Evolutionary conservation across 148 eudicot genomes (phyloP), one percentile per base, ranked within the genome.

Genomic region (Camellia sinensis): DNA sequence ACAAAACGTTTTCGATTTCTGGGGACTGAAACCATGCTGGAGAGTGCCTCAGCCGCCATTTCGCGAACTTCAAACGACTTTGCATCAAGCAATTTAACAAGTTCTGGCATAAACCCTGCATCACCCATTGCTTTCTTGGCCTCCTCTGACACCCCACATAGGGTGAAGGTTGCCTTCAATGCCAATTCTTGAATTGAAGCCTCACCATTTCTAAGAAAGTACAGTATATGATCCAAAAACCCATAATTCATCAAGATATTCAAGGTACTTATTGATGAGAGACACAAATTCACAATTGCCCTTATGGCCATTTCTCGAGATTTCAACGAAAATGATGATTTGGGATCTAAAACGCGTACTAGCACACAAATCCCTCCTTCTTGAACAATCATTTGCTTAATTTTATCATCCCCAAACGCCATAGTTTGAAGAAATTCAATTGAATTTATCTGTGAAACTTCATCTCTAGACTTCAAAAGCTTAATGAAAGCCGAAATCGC

Each of bases 121-220:
- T 96, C 94, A 0, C 98, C 99, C 92, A 96, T 93, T 17, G 85
- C 79, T 85, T 91, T 96, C 79, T 90, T 87, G 22, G 90, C 94
- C 50, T 93, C 93, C 46, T 89, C 95, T 6, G 95, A 93, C 1
- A 85, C 84, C 43, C 84, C 83, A 69, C 90, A 87, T 0, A 96
- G 86, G 81, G 87, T 83, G 73, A 72, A 88, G 3, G 93, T 86
- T 9, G 94, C 89, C 80, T 92, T 93, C 59, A 93, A 80, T 0
- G 95, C 93, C 71, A 89, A 73, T 86, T 96, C 99, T 85, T 96
- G 97, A 7, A 86, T 75, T 0, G 98, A 89, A 73, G 74, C 77
- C 52, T 93, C 98, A 2, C 99, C 98, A 12, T 87, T 82, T 10
- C 85, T 80, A 29, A 96, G 91, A 61, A 83, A 93, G 54, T 83